Evolutionary conservation across 169 alveolate genomes (phyloP), one percentile per base, ranked within the genome.

Genomic region (Plasmodium fragile): DNA sequence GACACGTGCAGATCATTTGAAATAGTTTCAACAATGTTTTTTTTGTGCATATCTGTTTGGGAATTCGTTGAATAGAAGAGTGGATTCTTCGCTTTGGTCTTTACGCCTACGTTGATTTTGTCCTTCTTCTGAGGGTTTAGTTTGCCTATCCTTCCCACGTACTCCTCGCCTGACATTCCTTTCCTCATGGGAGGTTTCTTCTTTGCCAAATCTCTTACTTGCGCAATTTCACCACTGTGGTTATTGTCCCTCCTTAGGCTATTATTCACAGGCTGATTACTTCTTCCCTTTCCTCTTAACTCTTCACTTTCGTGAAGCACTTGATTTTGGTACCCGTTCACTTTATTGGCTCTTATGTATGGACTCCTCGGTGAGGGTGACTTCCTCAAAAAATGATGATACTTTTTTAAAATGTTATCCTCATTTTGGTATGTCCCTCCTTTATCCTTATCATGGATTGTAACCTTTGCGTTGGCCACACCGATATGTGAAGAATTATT

Each of bases 71-170:
- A 83, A n/a, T 83, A 1, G 55, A 22, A 39, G 32, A 83, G 55
- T 13, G 92, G 8, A 39, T 83, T 83, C 16, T 83, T 82, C 28
- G 30, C 52, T 59, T 82, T 70, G 39, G 28, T 72, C 22, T 83
- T 83, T 34, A 28, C 36, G 6, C 55, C 32, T 49, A 39, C 25
- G 18, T 65, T 18, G 5, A 77, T 39, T 77, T 11, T 36, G 36
- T 77, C 59, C 83, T 13, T 77, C 45, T 3, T 39, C 41, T 82
- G 22, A 65, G 43, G 28, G n/a, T 65, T 82, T 49, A 30, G 0
- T 28, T 30, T 34, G 16, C 73, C 69, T 25, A 82, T 13, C 43
- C 16, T 34, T 59, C 65, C n/a, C 25, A n/a, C 16, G 45, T 10
- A 39, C 41, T 7, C 28, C 41, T 28, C 73, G 18, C 43, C 71